phyloP scores from a whole-genome alignment of 2,329 filamentous ascomycete genomes.

The Paecilomyces fulvus region DNA sequence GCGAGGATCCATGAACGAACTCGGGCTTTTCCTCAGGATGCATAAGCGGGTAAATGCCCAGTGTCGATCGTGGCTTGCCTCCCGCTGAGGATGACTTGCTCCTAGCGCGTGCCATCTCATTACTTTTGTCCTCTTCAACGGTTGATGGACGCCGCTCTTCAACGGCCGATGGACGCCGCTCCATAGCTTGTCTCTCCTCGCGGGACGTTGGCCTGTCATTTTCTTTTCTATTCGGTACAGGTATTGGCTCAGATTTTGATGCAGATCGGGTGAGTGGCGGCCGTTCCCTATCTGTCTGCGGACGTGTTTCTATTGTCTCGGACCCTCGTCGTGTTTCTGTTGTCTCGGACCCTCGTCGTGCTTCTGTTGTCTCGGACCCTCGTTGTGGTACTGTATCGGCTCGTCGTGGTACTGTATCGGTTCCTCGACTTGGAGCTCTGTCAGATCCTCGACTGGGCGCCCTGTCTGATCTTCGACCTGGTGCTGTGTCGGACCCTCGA shows the following conservation, averaged over 20 bases:
- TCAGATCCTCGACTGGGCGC: background rate
- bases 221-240: conserved; percentile 1
- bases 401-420: background rate
- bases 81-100: conserved; percentile 18
- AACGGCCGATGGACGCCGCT: background rate
- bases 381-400: background rate
- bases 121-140: background rate
- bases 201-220: background rate
- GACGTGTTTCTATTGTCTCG: conserved; percentile 5
- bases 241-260: background rate
- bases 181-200: background rate
- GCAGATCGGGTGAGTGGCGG: background rate
- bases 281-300: conserved; percentile 1
- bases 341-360: conserved; percentile 3
- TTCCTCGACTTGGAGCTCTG: background rate
- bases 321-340: background rate
- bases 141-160: background rate
- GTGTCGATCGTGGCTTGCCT: conserved; percentile 24
- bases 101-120: conserved; percentile 1
- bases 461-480: background rate
- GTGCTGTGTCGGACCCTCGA: background rate
- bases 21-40: conserved; percentile 30
- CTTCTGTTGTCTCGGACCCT: conserved; percentile 5
- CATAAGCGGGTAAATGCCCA: conserved; percentile 30
- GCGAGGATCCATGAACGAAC: conserved; percentile 29